Evolutionary conservation across 192 early-diverging fungal species (phyloP), one percentile per base, ranked within the genome.

Genomic region (Umbelopsis vinacea): DNA sequence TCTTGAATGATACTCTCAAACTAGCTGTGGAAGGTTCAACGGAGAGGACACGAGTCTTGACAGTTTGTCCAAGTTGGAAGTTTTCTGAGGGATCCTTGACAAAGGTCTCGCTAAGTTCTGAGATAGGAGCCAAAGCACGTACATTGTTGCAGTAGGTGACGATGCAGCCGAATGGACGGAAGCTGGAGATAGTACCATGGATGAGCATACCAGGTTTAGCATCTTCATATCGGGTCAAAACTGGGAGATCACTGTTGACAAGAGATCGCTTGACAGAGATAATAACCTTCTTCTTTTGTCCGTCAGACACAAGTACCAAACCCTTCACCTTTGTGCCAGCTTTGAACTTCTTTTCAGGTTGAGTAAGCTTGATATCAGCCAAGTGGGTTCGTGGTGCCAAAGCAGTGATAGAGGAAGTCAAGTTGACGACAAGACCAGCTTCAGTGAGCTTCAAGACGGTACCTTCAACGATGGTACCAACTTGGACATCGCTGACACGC

Each of bases 101-200:
- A 26, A 55, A 37, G 11, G 74, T 63, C 35, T 80, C 79, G n/a
- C 52, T 76, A 48, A 92, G 86, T 74, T 96, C 93, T 12, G 81
- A 67, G 35, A 84, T 82, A n/a, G 92, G 94, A 26, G 85, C 87
- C 71, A 96, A 86, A 2, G 85, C 93, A 54, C 78, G 75, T 9
- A 93, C 76, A 52, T 91, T 83, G 81, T 92, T 89, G 85, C 91
- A 98, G 68, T 97, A 95, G 11, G 73, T 68, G 9, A 96, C 89
- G 46, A 95, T 79, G 66, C 88, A 89, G 48, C 94, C 94, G 45
- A 84, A 84, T 11, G 82, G 68, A 43, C 83, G 86, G 35, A 93
- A 81, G 46, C 81, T 75, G 2, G 77, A 70, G 69, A 96, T 88
- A 10, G 88, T 86, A 68, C 93, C 93, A 66, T 88, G 81, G 7